Evolutionary conservation across 352 stramenopile genomes (phyloP).

Genomic region (Phytophthora sansomeana): DNA sequence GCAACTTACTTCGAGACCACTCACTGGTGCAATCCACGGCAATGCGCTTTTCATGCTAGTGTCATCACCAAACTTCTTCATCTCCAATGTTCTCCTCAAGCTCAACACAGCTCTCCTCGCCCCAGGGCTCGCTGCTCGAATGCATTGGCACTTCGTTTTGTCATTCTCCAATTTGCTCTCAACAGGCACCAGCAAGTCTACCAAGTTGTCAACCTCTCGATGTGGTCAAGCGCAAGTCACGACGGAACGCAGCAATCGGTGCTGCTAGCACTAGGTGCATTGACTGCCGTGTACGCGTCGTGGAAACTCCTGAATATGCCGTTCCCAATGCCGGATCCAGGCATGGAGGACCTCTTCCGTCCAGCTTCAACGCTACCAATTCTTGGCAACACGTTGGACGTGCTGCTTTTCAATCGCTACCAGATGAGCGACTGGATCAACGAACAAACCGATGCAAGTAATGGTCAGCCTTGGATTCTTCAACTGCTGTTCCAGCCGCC

Average conservation of each 20-base stretch:
- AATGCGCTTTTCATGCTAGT: constrained; percentile 10
- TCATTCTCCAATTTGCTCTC: constrained; percentile 33
- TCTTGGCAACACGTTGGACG: constrained; percentile 39
- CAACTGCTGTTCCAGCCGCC: constrained; percentile 36
- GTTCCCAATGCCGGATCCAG: constrained; percentile 28
- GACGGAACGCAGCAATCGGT: constrained; percentile 26
- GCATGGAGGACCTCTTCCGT: constrained; percentile 33
- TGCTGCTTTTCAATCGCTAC: constrained; percentile 34
- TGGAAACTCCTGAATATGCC: constrained; percentile 34
- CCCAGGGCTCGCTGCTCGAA: background rate
- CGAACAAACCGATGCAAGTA: constrained; percentile 42
- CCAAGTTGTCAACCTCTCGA: constrained; percentile 13
- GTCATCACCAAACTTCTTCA: constrained; percentile 18
- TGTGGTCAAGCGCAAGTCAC: constrained; percentile 41
- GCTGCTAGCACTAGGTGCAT: constrained; percentile 25
- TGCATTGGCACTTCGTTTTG: background rate
- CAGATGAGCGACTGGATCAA: constrained; percentile 61
- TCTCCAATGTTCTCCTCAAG: background rate
- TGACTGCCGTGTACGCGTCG: constrained; percentile 29
- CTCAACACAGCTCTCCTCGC: background rate
- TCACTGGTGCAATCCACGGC: constrained; percentile 33
- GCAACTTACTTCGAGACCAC: background rate
- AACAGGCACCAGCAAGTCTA: constrained; percentile 11
- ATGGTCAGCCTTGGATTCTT: constrained; percentile 48
- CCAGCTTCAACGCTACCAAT: constrained; percentile 37